Evolutionary conservation across 352 stramenopile genomes (phyloP).

Genomic region (Phytophthora aleatoria): DNA sequence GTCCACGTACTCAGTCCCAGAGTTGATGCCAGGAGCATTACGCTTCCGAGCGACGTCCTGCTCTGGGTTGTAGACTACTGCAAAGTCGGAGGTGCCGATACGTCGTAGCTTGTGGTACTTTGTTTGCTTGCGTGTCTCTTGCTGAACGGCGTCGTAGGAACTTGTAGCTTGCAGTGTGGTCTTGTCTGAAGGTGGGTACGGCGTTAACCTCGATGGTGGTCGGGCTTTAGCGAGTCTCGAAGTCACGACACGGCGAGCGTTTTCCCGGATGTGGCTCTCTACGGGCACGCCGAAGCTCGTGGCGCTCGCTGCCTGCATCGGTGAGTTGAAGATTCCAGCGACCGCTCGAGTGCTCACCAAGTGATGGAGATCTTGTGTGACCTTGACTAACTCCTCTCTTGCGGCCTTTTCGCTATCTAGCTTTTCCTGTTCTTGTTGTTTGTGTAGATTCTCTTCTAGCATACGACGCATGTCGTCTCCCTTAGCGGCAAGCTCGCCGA

Average conservation of each 20-base stretch:
- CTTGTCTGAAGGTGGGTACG: constrained; percentile 64
- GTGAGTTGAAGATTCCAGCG: constrained; percentile 68
- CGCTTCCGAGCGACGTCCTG: constrained; percentile 43
- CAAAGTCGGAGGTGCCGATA: constrained; percentile 52
- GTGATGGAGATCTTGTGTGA: constrained; percentile 70
- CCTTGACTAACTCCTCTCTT: constrained; percentile 49
- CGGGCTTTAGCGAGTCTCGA: constrained; percentile 35
- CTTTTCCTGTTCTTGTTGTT: constrained; percentile 54
- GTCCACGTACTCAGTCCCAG: constrained; percentile 61
- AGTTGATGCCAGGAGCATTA: constrained; percentile 56
- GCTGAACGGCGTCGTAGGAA: constrained; percentile 47
- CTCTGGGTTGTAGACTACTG: constrained; percentile 52
- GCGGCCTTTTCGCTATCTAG: constrained; percentile 38
- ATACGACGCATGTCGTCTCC: constrained; percentile 53
- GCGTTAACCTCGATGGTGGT: constrained; percentile 46
- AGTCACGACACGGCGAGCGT: constrained; percentile 46
- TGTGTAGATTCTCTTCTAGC: constrained; percentile 45
- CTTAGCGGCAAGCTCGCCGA: constrained; percentile 53
- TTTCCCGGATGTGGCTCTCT: constrained; percentile 66
- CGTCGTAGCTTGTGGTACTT: constrained; percentile 66
- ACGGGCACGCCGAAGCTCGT: constrained; percentile 67
- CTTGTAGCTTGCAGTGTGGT: constrained; percentile 48
- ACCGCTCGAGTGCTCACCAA: constrained; percentile 60
- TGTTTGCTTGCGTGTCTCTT: constrained; percentile 55
- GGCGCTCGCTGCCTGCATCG: constrained; percentile 29